Base-by-base conservation (phyloP, 2,329 filamentous ascomycete genomes). In the Exophiala oligosperma region DNA sequence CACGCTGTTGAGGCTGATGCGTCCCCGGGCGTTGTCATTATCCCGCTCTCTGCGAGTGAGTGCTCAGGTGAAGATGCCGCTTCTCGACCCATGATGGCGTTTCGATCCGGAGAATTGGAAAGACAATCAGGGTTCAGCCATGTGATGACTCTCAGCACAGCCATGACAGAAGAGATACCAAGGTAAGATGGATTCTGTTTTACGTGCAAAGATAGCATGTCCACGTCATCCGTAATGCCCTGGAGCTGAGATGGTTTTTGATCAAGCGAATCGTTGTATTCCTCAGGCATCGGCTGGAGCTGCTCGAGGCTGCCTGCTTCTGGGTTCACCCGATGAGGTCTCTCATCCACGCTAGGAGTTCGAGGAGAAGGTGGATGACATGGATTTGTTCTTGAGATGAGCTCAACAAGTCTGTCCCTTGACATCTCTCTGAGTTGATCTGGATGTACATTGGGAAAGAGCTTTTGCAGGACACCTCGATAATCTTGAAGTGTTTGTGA, bases 111-210 rank as follows among this genome's bases (percentile, higher is more conserved):
- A 44, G 74, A 74, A 51, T 76, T 73, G 1, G 76, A 71, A 41
- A 76, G 73, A 28, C 78, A 77, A 17, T 76, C 75, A 2, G 82
- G 82, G 56, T 81, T 81, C 46, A 82, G 77, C 72, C 75, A 78
- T 35, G 80, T 76, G 64, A 91, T 90, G 48, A 90, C 87, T 74
- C 89, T 84, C 37, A 91, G 78, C 1, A 87, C 87, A 1, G 88
- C 88, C 67, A 89, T 88, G 68, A 91, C 88, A 4, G 88, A 91
- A 0, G 88, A 91, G 14, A 89, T 86, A 1, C 88, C 88, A 2
- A 91, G 77, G 67, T 91, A 91, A 2, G 88, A 86, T 3, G 81
- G 79, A 2, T 82, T 77, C 29, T 85, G 83, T 44, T 85, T 82
- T 57, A 88, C 82, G 4, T 81, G 68, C 58, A 81, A 74, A 3